phyloP scores from a whole-genome alignment of 2,329 filamentous ascomycete genomes.

The Penicillium sp. region DNA sequence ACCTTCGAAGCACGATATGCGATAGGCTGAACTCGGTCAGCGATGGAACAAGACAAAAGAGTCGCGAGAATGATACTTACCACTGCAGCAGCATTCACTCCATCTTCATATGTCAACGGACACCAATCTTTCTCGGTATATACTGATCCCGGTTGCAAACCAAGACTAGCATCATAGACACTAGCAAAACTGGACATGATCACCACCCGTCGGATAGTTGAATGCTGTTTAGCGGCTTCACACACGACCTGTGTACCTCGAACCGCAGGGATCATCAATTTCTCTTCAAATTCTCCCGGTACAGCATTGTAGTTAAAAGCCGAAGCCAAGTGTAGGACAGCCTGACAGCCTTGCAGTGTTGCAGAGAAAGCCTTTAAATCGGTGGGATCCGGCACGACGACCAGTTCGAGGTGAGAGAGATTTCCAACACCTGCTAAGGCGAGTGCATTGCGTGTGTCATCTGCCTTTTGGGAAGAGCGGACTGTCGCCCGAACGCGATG shows the following conservation, averaged over 20 bases:
- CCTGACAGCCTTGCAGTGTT: slow-evolving; percentile 14
- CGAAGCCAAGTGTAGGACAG: slow-evolving; percentile 28
- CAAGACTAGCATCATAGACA: slow-evolving; percentile 22
- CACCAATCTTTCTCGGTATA: slow-evolving; percentile 24
- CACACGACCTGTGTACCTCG: slow-evolving; percentile 27
- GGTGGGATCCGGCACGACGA: slow-evolving; percentile 19
- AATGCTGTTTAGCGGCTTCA: slow-evolving; percentile 20
- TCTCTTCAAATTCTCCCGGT: slow-evolving; percentile 27
- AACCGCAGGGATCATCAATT: slow-evolving; percentile 29
- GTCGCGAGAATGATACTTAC: slow-evolving; percentile 2
- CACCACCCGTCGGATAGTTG: slow-evolving; percentile 22
- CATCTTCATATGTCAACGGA: slow-evolving; percentile 24
- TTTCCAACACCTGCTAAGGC: slow-evolving; percentile 3
- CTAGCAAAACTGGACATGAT: slow-evolving; percentile 28
- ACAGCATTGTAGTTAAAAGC: slow-evolving; percentile 29
- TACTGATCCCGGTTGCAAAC: slow-evolving; percentile 20
- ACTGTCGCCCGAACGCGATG: slow-evolving; percentile 23
- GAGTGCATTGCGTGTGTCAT: slow-evolving; percentile 10
- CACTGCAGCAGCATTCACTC: slow-evolving; percentile 18
- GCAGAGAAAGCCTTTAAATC: slow-evolving; percentile 3
- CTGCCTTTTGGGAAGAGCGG: slow-evolving; percentile 16
- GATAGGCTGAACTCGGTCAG: slow-evolving; percentile 5
- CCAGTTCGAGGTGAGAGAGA: slow-evolving; percentile 10
- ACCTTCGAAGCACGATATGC: slow-evolving; percentile 28
- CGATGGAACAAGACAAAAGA: too few relatives aligned